phyloP scores from a whole-genome alignment of 164 flowering plant genomes.

The Tetrastigma voinierianum region DNA sequence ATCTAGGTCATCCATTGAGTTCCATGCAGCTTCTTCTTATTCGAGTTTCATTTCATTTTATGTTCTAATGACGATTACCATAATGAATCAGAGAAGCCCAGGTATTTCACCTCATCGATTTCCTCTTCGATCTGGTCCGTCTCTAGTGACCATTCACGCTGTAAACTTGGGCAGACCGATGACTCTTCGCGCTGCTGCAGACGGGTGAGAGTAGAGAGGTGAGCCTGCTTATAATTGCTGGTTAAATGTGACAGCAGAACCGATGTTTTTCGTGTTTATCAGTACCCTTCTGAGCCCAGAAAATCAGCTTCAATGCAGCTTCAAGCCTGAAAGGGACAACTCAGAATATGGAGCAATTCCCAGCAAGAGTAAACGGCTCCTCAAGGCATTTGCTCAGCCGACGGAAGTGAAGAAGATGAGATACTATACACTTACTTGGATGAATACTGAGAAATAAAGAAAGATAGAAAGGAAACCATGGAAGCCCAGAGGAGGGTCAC shows the following conservation, averaged over 20 bases:
- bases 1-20: background rate
- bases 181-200: slow-evolving; percentile 46
- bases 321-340: slow-evolving; percentile 38
- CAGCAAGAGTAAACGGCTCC: slow-evolving; percentile 73
- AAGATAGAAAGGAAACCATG: slow-evolving; percentile 1
- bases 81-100: slow-evolving; percentile 48
- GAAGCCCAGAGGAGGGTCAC: background rate
- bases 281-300: slow-evolving; percentile 67
- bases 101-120: slow-evolving; percentile 63
- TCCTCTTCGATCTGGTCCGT: slow-evolving; percentile 73
- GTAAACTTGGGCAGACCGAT: slow-evolving; percentile 40
- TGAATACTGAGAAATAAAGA: slow-evolving; percentile 43
- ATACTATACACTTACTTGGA: slow-evolving; percentile 64
- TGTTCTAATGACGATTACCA: background rate
- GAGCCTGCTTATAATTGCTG: background rate
- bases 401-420: slow-evolving; percentile 69
- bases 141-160: slow-evolving; percentile 50
- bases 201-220: slow-evolving; percentile 33
- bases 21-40: background rate
- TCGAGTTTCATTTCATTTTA: background rate
- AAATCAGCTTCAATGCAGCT: slow-evolving; percentile 67
- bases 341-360: slow-evolving; percentile 52
- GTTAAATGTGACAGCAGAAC: background rate
- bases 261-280: slow-evolving; percentile 4
- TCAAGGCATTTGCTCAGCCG: slow-evolving; percentile 70